Percentiles rank a stretch among this genome's conserved stretches.
These are phyloP conservation scores for Rhododendron kiyosumense DNA, from an alignment of 148 eudicot species.

Conservation along the genomic window DNA sequence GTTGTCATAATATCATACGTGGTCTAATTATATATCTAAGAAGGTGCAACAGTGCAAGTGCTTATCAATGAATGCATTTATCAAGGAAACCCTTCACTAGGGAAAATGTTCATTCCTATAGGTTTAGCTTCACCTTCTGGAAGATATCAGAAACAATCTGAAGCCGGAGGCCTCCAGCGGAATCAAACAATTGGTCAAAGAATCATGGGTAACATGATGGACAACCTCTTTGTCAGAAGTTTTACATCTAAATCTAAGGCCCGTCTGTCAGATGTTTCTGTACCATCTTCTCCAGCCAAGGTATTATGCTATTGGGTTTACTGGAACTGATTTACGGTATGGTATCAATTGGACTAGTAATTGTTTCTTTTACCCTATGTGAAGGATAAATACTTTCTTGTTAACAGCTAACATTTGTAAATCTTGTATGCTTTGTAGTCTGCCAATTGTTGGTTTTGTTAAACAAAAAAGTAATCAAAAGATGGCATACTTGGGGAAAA, in stretches of 20 bases:
- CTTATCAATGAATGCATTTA: constrained; percentile 1
- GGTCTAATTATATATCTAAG: neutral
- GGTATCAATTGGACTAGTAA: neutral
- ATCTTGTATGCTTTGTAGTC: neutral
- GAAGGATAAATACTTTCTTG: neutral
- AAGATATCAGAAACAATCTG: constrained; percentile 42
- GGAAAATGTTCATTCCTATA: constrained; percentile 23
- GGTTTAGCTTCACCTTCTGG: constrained; percentile 71
- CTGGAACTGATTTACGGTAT: neutral
- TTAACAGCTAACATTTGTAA: neutral
- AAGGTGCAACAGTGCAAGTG: neutral
- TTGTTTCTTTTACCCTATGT: neutral
- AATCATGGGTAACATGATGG: constrained; percentile 93
- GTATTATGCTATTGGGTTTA: constrained; percentile 27
- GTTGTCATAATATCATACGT: neutral
- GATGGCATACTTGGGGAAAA: neutral
- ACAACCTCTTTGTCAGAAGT: constrained; percentile 74
- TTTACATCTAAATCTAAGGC: constrained; percentile 77
- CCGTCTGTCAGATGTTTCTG: constrained; percentile 47
- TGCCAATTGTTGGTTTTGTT: neutral
- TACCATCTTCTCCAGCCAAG: constrained; percentile 64
- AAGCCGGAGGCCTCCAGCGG: constrained; percentile 52
- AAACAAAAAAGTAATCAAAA: neutral
- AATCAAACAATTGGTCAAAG: constrained; percentile 90
- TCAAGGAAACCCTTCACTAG: neutral